These are phyloP conservation scores for Moniliella sp. DNA, from an alignment of 1,284 basidiomycete genomes.

Conservation along the genomic window DNA sequence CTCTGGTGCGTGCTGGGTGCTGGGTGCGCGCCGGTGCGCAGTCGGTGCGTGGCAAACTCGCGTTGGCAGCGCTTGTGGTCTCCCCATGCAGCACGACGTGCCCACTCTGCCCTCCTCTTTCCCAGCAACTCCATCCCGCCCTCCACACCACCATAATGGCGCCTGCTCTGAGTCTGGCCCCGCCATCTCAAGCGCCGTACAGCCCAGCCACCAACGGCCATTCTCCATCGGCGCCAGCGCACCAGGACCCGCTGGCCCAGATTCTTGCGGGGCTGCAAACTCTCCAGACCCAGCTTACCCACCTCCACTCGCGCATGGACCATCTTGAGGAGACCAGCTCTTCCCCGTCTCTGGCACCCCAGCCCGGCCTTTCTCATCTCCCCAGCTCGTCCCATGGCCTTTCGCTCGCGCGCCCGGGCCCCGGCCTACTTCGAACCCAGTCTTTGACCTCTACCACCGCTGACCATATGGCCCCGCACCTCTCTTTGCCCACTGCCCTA, in stretches of 20 bases:
- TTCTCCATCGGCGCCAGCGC: no score
- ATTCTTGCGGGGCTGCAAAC: slow-evolving; percentile 18
- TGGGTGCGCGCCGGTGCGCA: no score
- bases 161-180: no score
- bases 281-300: slow-evolving; percentile 10
- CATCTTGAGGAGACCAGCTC: slow-evolving; percentile 1
- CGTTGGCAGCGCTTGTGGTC: no score
- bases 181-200: no score
- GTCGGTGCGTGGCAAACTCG: no score
- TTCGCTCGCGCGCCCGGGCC: slow-evolving; percentile 4
- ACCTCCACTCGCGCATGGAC: slow-evolving; percentile 2
- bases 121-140: no score
- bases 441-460: background rate
- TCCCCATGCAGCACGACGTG: no score
- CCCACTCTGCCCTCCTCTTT: no score
- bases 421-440: slow-evolving; percentile 8
- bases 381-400: slow-evolving; percentile 14
- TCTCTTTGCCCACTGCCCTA: slow-evolving; percentile 4
- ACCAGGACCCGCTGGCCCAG: slow-evolving; percentile 6
- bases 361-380: slow-evolving; percentile 7
- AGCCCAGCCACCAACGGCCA: no score
- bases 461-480: slow-evolving; percentile 2
- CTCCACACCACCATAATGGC: no score
- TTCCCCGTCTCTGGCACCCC: slow-evolving; percentile 1
- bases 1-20: no score